Evolutionary conservation across 805 yeast genomes (phyloP), one percentile per base, ranked within the genome.

Genomic region (Candida maris): DNA sequence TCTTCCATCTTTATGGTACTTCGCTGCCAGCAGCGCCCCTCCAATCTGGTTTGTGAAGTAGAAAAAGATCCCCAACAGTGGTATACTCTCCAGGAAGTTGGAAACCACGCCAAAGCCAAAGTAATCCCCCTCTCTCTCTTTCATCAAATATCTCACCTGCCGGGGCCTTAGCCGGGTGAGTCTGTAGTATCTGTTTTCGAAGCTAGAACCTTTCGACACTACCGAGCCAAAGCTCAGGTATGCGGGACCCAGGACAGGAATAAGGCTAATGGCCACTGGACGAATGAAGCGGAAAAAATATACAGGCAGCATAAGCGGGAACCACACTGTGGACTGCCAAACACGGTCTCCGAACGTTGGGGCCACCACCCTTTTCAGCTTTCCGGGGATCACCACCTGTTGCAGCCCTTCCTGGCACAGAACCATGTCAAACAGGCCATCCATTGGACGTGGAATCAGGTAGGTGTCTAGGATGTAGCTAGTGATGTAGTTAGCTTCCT

Each of bases 41-140:
- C 82, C 86, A 13, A 77, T 61, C n/a, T 72, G 71, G 52, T 78
- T 75, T 9, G 85, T 75, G 40, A 75, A 73, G 44, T 69, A 63
- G 46, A 81, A 77, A 28, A 80, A 61, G 9, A 75, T 65, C 2
- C 78, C 52, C 4, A 76, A 40, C 4, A 57, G 3, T 1, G 62
- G 62, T 8, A 76, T 53, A 34, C 68, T 54, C 45, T 79, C 85
- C 23, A 81, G 49, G 1, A 71, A 13, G 21, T 70, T 68, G 5
- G 81, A 73, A 14, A 67, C 59, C 19, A 75, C 44, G 0, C 85
- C 86, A 59, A 77, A 78, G 2, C 68, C 46, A 37, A 65, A 51
- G 38, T 69, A 71, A 15, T 67, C 67, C 1, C 67, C 70, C 26
- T 57, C 61, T 27, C 54, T 41, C 34, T 57, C 59, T 32, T 56